Evolutionary conservation across 1,284 basidiomycete genomes (phyloP), one percentile per base, ranked within the genome.

Genomic region (Meripilus lineatus): DNA sequence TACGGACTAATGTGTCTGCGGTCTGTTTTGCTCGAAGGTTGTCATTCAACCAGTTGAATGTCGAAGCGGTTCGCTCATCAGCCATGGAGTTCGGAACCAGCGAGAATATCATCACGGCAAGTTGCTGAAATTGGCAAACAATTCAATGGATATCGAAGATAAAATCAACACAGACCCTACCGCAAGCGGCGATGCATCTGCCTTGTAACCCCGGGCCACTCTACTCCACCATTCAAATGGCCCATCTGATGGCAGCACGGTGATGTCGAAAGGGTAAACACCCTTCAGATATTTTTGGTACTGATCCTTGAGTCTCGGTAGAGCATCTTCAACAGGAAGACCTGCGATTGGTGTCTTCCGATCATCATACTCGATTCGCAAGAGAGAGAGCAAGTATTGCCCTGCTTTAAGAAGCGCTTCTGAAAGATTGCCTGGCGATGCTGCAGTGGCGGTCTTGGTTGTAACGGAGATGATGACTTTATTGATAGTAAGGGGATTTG

Each of bases 1-100:
- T 62, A 24, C 57, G 45, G 3, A 63, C 48, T 8, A 68, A 45
- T 2, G 57, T 63, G 20, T 40, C 40, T 6, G 52, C 44, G 14
- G 55, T 45, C 40, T 66, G 61, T 22, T 50, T 49, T 6, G 50
- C 53, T 10, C 58, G 58, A 23, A 58, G 28, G 8, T 56, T 45
- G 21, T 57, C 54, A 42, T 67, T 66, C 22, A 65, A 48, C 58
- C 65, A 65, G 2, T 63, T 67, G 37, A 70, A 60, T 2, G 51
- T 60, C 5, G 66, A 69, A 15, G 54, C 58, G 14, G 67, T 69
- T 4, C 61, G 54, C 46, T 69, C 65, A 40, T 69, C 63, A 5
- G 63, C 52, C 65, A 69, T 69, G 1, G 65, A 69, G 50, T 67
- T 68, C 17, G 60, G 57, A 4, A 61, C 52, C 13, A 64, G 50